Evolutionary conservation across 805 yeast species (phyloP), one percentile per base, ranked within the genome.

Genomic region (Sungouiozyma intestinalis): DNA sequence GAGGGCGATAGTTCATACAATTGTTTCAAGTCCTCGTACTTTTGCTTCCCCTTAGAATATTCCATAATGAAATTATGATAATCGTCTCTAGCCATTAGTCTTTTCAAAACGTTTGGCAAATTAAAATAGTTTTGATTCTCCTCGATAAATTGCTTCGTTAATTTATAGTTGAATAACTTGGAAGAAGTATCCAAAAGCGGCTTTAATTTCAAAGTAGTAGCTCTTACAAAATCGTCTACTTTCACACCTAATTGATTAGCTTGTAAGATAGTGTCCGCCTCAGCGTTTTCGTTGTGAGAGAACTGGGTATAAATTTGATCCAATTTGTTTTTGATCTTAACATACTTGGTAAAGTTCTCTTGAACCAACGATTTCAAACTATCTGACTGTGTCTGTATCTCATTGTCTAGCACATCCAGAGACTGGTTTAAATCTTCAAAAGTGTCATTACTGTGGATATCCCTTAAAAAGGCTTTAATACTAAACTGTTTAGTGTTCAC

Each of bases 301-400:
- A 80, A 76, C 47, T 75, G 78, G 16, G 60, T 64, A 46, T 77
- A 72, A 3, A 81, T 77, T 20, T 70, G 69, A 53, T 82, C 88
- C 32, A 83, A 61, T 3, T 75, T 66, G 18, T 80, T 73, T 52
- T 83, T 83, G 20, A 79, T 70, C 47, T 72, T 73, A 27, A 83
- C 84, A 48, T 80, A 81, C 49, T 72, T 69, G 41, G 75, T 72
- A 49, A 77, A 80, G 53, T 82, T 84, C 13, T 68, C 61, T 48
- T 76, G 76, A 14, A 81, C 76, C 35, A 79, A 57, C 14, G 55
- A 51, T 44, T 73, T 71, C 51, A 79, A 57, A 16, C 72, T 72
- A 7, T 68, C 65, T 33, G 77, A 72, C 48, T 74, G 74, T 2
- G 67, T 59, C 5, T 68, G 64, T 27, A 81, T 69, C 16, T 74